Evolutionary conservation across 73 alveolate species (phyloP).

Genomic region (Urostyla sp.): DNA sequence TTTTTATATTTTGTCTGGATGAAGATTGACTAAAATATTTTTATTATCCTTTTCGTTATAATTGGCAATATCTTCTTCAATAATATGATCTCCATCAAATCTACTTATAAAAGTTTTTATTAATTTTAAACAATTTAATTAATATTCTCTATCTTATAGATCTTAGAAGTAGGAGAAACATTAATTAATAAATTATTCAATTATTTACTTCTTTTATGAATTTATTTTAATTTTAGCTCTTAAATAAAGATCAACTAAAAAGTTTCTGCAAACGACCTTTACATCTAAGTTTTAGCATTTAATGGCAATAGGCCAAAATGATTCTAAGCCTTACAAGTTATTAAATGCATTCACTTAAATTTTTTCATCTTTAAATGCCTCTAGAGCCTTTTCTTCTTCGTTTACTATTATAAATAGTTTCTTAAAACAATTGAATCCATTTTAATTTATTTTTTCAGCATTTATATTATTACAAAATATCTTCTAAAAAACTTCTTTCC

Average conservation of each 20-base stretch:
- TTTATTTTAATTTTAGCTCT: slow-evolving; percentile 5
- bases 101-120: slow-evolving; percentile 54
- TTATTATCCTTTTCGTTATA: slow-evolving; percentile 15
- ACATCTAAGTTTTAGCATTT: slow-evolving; percentile 38
- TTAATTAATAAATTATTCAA: slow-evolving; percentile 34
- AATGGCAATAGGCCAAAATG: slow-evolving; percentile 57
- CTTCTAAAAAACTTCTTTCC: slow-evolving; percentile 55
- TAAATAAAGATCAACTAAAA: slow-evolving; percentile 59
- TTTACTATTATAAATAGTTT: slow-evolving; percentile 52
- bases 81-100: slow-evolving; percentile 69
- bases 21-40: slow-evolving; percentile 8
- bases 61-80: slow-evolving; percentile 27
- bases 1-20: slow-evolving; percentile 20
- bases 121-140: slow-evolving; percentile 52
- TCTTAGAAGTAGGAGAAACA: slow-evolving; percentile 28
- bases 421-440: slow-evolving; percentile 59
- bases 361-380: slow-evolving; percentile 39
- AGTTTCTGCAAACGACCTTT: slow-evolving; percentile 43
- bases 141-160: slow-evolving; percentile 37
- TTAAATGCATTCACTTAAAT: background rate
- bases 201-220: slow-evolving; percentile 14
- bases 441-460: slow-evolving; percentile 42
- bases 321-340: slow-evolving; percentile 43
- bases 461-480: slow-evolving; percentile 58
- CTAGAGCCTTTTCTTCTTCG: slow-evolving; percentile 25